Evolutionary conservation across 2,329 filamentous ascomycete genomes (phyloP), one percentile per base, ranked within the genome.

Genomic region (Ophiostoma sp.): DNA sequence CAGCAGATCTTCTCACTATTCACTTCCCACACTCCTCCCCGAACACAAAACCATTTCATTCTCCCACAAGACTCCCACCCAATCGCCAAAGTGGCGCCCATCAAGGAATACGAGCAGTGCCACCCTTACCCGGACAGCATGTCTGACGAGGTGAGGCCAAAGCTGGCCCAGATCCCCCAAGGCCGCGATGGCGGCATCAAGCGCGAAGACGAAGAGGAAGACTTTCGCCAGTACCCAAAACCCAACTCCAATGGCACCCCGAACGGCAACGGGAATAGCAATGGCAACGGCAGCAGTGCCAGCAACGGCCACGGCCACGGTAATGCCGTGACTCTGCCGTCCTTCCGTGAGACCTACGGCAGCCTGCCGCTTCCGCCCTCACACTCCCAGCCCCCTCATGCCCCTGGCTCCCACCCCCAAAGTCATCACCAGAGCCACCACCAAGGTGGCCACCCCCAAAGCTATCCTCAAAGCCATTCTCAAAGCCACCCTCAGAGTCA

Each of bases 321-420:
- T 48, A 74, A 69, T 65, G 60, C 65, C 35, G 71, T 73, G 17
- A 73, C 72, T 4, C 70, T 74, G 4, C 73, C 73, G 11, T 73
- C 72, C 3, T 74, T 74, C 36, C 69, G 72, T 3, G 73, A 74
- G 66, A 71, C 72, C 3, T 73, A 73, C 33, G 73, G 73, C 31
- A 67, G 68, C 7, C 57, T 72, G 1, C 70, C 66, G 27, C 72
- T 71, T n/a, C 67, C 70, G 8, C 54, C 70, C 0, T 70, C 67
- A 5, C 71, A 20, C 3, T 67, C 52, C 0, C 72, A 67, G 11
- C 44, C 67, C 10, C 68, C 68, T 8, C 72, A 27, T 52, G 13
- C 62, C 44, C 44, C 17, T 48, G 17, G 44, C 44, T 20, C 44
- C 44, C 44, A 48, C 20, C 72, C 69, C 3, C 69, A 69, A 41